A percentile compares a stretch with the other conserved stretches of the same genome.
Conservation (phyloP, 2,329 filamentous ascomycete species). For the Penicillium fuscoglaucum region DNA sequence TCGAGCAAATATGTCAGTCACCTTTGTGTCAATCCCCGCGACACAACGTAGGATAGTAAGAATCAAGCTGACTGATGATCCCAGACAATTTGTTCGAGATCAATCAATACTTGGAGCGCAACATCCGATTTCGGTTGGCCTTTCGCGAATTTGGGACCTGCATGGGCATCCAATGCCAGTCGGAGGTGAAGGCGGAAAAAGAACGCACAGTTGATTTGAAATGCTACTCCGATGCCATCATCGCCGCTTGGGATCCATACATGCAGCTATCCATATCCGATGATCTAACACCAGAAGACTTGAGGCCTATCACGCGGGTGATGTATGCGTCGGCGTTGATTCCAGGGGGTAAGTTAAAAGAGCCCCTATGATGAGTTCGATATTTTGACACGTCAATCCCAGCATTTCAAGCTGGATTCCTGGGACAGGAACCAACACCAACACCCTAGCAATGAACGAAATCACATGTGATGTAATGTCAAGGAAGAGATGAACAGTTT, state of each 20-base stretch:
- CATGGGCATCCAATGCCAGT: constrained; percentile 49
- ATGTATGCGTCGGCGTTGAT: constrained; percentile 60
- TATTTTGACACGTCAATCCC: not conserved
- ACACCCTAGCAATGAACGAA: not conserved
- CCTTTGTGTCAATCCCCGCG: not conserved
- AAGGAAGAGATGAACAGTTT: too few relatives aligned
- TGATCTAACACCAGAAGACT: constrained; percentile 41
- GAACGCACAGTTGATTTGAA: constrained; percentile 34
- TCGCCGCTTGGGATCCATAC: constrained; percentile 41
- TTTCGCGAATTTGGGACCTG: constrained; percentile 59
- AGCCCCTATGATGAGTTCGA: not conserved
- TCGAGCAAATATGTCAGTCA: constrained; percentile 39
- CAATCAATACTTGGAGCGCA: constrained; percentile 38
- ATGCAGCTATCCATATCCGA: constrained; percentile 38
- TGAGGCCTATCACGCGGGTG: constrained; percentile 56
- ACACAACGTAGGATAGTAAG: not conserved
- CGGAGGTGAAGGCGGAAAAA: constrained; percentile 37
- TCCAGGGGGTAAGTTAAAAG: constrained; percentile 52
- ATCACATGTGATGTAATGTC: not conserved
- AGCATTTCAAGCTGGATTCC: constrained; percentile 41
- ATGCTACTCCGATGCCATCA: constrained; percentile 37
- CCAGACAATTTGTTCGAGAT: constrained; percentile 40
- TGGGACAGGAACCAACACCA: constrained; percentile 35
- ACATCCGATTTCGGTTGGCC: constrained; percentile 45
- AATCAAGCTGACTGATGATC: constrained; percentile 1